Evolutionary conservation across 805 yeast genomes (phyloP).

Genomic region (Metschnikowia anglica): DNA sequence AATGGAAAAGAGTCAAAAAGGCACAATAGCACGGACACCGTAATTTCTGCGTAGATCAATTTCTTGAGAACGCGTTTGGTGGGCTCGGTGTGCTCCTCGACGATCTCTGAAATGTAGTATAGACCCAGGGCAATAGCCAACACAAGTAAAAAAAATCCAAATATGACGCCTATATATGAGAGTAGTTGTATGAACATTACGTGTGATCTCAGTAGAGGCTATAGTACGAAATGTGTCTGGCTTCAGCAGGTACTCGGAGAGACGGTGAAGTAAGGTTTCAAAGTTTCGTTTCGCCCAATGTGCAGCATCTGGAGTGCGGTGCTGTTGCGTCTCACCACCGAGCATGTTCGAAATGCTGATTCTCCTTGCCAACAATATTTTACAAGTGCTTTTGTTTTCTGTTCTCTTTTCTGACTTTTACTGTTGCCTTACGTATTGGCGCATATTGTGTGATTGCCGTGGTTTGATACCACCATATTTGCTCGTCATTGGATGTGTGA

Average conservation of each 20-base stretch:
- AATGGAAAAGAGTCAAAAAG: conserved; percentile 80
- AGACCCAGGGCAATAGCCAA: conserved; percentile 81
- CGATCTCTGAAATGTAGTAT: conserved; percentile 86
- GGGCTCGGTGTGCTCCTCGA: conserved; percentile 89
- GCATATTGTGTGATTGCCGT: too few species aligned
- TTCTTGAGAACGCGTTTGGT: conserved; percentile 69
- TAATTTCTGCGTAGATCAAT: conserved; percentile 62
- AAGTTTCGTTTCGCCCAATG: not conserved
- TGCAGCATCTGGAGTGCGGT: not conserved
- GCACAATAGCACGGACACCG: conserved; percentile 53
- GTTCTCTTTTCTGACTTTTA: too few species aligned
- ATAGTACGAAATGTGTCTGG: not conserved
- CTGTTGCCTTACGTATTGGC: too few species aligned
- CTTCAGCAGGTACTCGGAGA: not conserved
- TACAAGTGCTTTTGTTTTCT: too few species aligned
- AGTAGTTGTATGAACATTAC: conserved; percentile 41
- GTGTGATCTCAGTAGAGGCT: not conserved
- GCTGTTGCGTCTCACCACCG: too few species aligned
- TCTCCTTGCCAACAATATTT: too few species aligned
- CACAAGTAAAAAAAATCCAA: conserved; percentile 43
- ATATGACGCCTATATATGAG: conserved; percentile 37
- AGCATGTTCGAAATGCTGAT: too few species aligned
- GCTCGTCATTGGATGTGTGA: too few species aligned
- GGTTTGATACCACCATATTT: too few species aligned
- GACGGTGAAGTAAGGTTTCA: not conserved